phyloP scores from a whole-genome alignment of 2,329 filamentous ascomycete genomes.

The Huntiella decipiens region DNA sequence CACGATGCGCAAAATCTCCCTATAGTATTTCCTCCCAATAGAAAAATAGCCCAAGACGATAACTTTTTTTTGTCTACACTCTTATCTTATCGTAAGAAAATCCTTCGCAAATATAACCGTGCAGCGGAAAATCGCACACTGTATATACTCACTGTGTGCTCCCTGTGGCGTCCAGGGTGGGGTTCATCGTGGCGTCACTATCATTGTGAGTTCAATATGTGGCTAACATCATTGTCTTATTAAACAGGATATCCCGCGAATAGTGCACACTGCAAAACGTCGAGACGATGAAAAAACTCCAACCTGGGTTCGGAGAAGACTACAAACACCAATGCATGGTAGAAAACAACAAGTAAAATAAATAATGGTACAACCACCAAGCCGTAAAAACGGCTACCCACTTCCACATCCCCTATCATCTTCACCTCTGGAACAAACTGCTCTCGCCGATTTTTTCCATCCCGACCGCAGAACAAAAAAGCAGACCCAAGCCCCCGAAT shows the following conservation, averaged over 20 bases:
- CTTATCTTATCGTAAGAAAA: slow-evolving; percentile 11
- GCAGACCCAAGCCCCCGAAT: no score
- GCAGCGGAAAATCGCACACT: background rate
- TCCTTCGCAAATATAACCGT: background rate
- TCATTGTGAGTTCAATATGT: background rate
- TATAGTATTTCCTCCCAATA: background rate
- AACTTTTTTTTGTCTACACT: slow-evolving; percentile 12
- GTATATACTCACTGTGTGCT: background rate
- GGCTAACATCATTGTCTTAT: no score
- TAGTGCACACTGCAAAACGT: no score
- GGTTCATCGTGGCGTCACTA: background rate
- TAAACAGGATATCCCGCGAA: no score
- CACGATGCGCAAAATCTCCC: slow-evolving; percentile 3
- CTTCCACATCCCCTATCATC: no score
- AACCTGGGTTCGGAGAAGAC: no score
- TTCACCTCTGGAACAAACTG: background rate
- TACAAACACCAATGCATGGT: background rate
- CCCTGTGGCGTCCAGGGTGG: background rate
- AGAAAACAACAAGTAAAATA: background rate
- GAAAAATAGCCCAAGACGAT: slow-evolving; percentile 1
- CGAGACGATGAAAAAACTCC: no score
- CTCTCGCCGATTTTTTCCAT: background rate
- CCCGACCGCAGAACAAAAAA: no score
- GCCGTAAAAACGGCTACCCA: no score
- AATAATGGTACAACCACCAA: background rate